These are phyloP conservation scores for Uronychia binucleata DNA, from an alignment of 73 alveolate species.

Conservation along the genomic window DNA sequence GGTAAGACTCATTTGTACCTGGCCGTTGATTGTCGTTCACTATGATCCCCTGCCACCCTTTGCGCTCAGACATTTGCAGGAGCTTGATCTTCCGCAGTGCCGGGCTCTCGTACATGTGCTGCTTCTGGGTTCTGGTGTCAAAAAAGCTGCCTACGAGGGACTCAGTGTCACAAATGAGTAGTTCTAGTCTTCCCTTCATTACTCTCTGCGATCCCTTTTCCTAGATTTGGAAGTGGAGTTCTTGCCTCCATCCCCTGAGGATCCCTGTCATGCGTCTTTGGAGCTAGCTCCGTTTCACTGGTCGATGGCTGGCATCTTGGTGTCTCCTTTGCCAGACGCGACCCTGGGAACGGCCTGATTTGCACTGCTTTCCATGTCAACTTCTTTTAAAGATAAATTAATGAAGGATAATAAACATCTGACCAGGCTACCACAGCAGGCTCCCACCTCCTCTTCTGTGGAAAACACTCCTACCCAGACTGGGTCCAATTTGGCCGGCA, in stretches of 20 bases:
- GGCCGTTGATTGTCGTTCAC: slow-evolving; percentile 44
- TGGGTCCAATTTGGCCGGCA: no score
- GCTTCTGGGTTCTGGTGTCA: slow-evolving; percentile 6
- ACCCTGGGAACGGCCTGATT: no score
- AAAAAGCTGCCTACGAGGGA: neutral
- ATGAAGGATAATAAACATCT: no score
- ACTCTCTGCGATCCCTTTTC: neutral
- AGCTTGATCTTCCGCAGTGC: slow-evolving; percentile 48
- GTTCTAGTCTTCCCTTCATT: neutral
- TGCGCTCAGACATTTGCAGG: slow-evolving; percentile 35
- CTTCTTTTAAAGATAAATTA: no score
- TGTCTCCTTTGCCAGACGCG: no score
- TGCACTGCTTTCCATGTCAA: no score
- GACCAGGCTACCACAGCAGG: no score
- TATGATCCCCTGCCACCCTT: slow-evolving; percentile 42
- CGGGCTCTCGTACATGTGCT: slow-evolving; percentile 40
- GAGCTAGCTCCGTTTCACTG: neutral
- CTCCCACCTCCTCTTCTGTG: no score
- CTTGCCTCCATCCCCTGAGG: neutral
- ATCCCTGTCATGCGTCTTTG: neutral
- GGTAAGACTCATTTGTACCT: slow-evolving; percentile 14
- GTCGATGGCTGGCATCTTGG: neutral
- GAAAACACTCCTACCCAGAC: no score
- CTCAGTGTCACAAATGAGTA: slow-evolving; percentile 1
- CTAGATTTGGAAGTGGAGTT: neutral